These are phyloP conservation scores for Picea glauca DNA, from an alignment of 75 land plant species.

Conservation along the genomic window DNA sequence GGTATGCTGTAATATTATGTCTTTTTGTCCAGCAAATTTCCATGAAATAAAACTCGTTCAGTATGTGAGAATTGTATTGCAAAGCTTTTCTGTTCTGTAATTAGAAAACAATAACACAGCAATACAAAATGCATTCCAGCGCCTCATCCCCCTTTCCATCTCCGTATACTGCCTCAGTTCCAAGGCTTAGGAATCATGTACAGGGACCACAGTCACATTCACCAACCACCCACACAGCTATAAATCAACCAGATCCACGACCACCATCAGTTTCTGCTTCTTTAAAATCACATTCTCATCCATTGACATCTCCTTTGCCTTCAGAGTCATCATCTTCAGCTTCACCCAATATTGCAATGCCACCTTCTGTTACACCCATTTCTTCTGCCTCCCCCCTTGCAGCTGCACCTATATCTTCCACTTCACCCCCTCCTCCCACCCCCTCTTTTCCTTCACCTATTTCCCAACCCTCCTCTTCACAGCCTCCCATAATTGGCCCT, in stretches of 20 bases:
- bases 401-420: neutral
- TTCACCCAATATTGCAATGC: neutral
- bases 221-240: neutral
- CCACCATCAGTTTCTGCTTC: neutral
- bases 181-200: neutral
- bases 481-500: neutral
- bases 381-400: neutral
- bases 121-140: neutral
- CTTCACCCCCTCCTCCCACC: neutral
- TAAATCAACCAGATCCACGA: conserved; percentile 1
- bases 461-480: no score
- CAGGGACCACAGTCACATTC: neutral
- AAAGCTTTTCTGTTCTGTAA: conserved; percentile 2
- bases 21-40: neutral
- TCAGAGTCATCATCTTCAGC: neutral
- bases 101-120: no score
- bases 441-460: neutral
- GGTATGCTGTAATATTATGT: neutral
- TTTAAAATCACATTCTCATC: neutral
- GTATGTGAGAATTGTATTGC: neutral
- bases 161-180: neutral
- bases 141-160: neutral
- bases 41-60: no score
- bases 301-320: neutral
- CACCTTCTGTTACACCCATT: neutral